Base-by-base conservation (phyloP, 352 stramenopile genomes). In the Globisporangium orthogonon region DNA sequence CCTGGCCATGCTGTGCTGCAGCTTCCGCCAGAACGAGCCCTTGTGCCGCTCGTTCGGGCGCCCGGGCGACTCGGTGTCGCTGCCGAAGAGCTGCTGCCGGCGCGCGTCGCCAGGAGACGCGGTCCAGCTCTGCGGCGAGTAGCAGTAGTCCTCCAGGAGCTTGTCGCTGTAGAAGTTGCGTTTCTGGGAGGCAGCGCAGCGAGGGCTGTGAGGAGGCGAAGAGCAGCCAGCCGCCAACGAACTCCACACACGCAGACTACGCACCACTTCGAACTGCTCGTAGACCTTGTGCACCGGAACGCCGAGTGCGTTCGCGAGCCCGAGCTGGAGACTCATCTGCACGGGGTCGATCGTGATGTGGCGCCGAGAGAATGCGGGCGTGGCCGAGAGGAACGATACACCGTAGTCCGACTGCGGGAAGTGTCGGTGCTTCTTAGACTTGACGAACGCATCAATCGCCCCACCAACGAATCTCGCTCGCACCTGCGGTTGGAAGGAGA, bases 41-140 rank as follows among this genome's bases (percentile, higher is more conserved):
- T 58, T 53, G 14, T 33, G 29, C 29, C 63, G 69, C 13, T 71
- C 68, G 30, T 52, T 72, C 50, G 43, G 56, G 35, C 62, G 66
- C 11, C 70, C 66, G 4, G 78, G 76, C 49, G 77, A 87, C 52
- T 86, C 73, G 30, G 55, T 72, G 15, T 76, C 71, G n/a, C 73
- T 87, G 7, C 79, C 79, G 62, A 94, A 89, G 35, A 83, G 61
- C 54, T 89, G 79, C 56, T 89, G 77, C 0, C 81, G 81, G 11
- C 83, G 77, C 33, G 66, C 63, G 49, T 88, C 74, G 10, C 82
- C 82, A 35, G 81, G 80, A 7, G 83, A 90, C 14, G 82, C 80
- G 2, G 85, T 87, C 85, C 85, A 94, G 59, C 85, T 94, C 48
- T 91, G 78, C 2, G 85, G 85, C 0, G 83, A 91, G 50, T 87